phyloP scores from a whole-genome alignment of 495 filamentous ascomycete genomes.

The Tuber calosporum region DNA sequence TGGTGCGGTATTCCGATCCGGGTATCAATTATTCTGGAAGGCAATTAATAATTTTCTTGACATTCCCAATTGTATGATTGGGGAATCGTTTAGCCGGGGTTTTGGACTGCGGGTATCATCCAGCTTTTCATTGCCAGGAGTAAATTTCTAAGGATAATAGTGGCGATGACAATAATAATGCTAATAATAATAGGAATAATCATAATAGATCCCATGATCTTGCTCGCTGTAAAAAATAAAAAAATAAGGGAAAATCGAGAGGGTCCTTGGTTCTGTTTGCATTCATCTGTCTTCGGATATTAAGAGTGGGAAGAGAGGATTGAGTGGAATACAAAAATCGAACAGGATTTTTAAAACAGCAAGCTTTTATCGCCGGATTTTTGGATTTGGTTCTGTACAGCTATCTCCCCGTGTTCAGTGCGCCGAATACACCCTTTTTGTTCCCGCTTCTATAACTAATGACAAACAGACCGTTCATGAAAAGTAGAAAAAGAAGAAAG shows the following conservation, averaged over 20 bases:
- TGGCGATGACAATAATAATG: not conserved
- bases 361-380: not conserved
- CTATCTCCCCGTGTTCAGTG: not conserved
- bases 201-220: not conserved
- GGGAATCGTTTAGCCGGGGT: not conserved
- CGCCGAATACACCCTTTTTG: conserved; percentile 1
- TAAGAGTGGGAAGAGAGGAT: not conserved
- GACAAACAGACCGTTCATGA: conserved; percentile 4
- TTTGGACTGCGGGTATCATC: not conserved
- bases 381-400: not conserved
- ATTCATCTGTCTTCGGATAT: not conserved
- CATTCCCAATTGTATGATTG: not conserved
- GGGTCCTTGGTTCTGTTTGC: not conserved
- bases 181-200: not conserved
- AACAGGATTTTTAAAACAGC: not conserved
- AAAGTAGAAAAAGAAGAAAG: not conserved
- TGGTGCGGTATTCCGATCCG: not conserved
- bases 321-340: not conserved
- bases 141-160: not conserved
- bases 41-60: not conserved
- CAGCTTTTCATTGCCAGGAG: not conserved
- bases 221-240: not conserved
- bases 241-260: too few species aligned
- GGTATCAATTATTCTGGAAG: not conserved
- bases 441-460: conserved; percentile 5